Base-by-base conservation (phyloP, 1,284 basidiomycete species). In the Xerocomus minutiporus region DNA sequence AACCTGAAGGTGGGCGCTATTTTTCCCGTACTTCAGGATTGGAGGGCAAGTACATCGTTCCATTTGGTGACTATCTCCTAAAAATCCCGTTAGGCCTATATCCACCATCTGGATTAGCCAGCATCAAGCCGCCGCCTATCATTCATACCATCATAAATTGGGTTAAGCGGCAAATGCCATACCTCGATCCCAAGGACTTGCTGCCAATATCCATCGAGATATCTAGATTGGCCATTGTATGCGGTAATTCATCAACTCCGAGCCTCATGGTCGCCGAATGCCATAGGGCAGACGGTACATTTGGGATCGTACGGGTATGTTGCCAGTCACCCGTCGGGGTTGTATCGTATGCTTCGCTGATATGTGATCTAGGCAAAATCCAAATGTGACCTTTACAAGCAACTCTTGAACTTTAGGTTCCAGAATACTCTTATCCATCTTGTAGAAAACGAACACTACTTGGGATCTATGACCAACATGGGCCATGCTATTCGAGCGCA, bases 181-280 rank as follows among this genome's bases (percentile, higher is more conserved):
- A 76, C 54, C 73, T 91, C 28, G 84, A 92, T 63, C 80, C 82
- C 26, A 88, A 86, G 59, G 88, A 93, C 62, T 71, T 93, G 12
- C 72, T 96, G 8, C 93, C 93, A 1, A 67, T 95, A 52, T 89
- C 91, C 35, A 75, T 96, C 46, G 79, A 83, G 53, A 76, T 87
- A 13, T 74, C 75, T 17, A 89, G 84, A 48, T 90, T 91, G 15
- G 86, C 86, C 11, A 81, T 97, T 42, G 81, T 89, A 9, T 79
- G 86, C 34, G 93, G 93, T 8, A 96, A 93, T 69, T 73, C 82
- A 23, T 90, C 93, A 0, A 94, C 91, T 0, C 86, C 89, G 0
- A 86, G 78, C 61, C 73, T 96, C 12, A 75, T 95, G 26, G 83
- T 95, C 17, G 81, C 82, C 1, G 89, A 92, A 64, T 93, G 93